Base-by-base conservation (phyloP, 2,329 filamentous ascomycete genomes). In the Sporothrix pseudoabietina region DNA sequence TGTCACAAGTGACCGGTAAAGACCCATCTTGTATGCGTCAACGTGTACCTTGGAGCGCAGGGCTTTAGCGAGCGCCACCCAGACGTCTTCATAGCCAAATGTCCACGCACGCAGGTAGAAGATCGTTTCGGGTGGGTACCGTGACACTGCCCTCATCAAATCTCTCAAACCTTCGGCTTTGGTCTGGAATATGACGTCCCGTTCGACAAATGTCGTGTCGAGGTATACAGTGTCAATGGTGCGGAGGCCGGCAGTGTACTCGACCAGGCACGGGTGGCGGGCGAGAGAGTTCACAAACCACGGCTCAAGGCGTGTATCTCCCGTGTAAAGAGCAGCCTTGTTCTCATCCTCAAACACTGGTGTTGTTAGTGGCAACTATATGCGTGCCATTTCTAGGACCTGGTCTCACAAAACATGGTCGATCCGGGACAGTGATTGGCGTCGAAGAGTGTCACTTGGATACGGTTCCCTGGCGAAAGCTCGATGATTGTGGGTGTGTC, bases 101-200 rank as follows among this genome's bases (percentile, higher is more conserved):
- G 95, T 98, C 94, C 94, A 97, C 0, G 94, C 89, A 73, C 94
- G 89, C 63, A 98, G 87, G 80, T 97, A 92, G 78, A 97, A 98
- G 0, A 91, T 80, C 0, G 94, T 97, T 54, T 93, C 88, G 1
- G 84, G 75, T 0, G 94, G 91, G 79, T 95, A 97, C 32, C 82
- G 79, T 0, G 83, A 80, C 0, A 97, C 86, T 76, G 94, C 91
- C 4, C 84, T 82, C 0, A 98, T 78, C 0, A 98, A 85, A 78
- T 97, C 92, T 0, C 83, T 83, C 12, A 97, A 84, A 0, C 94
- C 94, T 71, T 95, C 88, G 0, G 91, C 89, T 79, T 98, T 91
- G 0, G 87, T 85, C 26, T 87, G 86, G 35, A 90, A 88, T 0
- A 77, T 76, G 0, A 85, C 75, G 26, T 86, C 78, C 22, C 41